Base-by-base conservation (phyloP, 495 filamentous ascomycete species). In the Peziza echinospora region DNA sequence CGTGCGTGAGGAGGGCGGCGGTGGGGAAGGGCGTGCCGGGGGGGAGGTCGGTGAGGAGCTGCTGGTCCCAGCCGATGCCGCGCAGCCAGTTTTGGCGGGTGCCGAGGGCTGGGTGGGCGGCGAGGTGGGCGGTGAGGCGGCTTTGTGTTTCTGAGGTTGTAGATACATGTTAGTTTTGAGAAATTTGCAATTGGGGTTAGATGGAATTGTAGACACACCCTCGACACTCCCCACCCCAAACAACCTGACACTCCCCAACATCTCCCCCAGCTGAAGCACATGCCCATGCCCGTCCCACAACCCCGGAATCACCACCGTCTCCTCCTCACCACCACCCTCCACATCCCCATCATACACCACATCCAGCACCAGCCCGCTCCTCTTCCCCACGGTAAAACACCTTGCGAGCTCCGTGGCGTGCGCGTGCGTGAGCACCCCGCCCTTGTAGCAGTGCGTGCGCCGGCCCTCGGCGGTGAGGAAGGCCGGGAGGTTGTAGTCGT, bases 281-380 rank as follows among this genome's bases (percentile, higher is more conserved):
- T 80, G 76, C 0, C 73, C 76, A 48, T 80, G 76, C 0, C 71
- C 73, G 48, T 80, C 76, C 69, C 75, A 78, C 3, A 80, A 55
- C 0, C 75, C 76, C 0, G 76, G 76, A 41, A 76, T 58, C 1
- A 66, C 70, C 41, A 37, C 30, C 30, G 19, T 17, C 3, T 37
- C 1, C 30, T 17, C 30, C 19, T 37, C 30, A 4, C 19, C 19
- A 11, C 30, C 13, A 7, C 19, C 30, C 13, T 13, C 0, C 30
- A 37, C 30, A 11, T 37, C 1, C 30, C 30, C 30, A 37, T 17
- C 30, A 3, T 17, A 11, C 30, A 37, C 30, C 13, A 37, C 30
- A 37, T 37, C 19, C 30, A 37, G 3, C 30, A 37, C 30, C 30
- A 11, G 13, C 6, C 13, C 19, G 19, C 13, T 13, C 30, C 30